A percentile compares a stretch with the other conserved stretches of the same genome.
These are phyloP conservation scores for Lepidium didymum DNA, from an alignment of 345 rosid species.

Conservation along the genomic window DNA sequence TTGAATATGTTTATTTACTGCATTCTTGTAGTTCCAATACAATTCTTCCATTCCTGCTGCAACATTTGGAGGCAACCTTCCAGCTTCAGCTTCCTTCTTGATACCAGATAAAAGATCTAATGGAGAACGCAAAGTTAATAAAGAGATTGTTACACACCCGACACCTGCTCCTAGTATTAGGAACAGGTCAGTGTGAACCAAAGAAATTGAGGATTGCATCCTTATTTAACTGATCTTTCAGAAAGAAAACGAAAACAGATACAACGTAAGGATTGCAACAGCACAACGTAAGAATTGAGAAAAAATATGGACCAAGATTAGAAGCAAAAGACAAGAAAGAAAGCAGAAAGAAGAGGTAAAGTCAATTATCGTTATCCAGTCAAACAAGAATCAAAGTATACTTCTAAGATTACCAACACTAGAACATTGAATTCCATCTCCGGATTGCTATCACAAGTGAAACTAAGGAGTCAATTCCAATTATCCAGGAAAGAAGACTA, in stretches of 20 bases:
- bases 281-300: not conserved
- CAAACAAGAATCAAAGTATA: conserved; percentile 1
- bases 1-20: conserved; percentile 52
- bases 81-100: conserved; percentile 60
- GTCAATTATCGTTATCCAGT: conserved; percentile 9
- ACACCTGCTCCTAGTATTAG: not conserved
- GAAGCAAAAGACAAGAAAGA: not conserved
- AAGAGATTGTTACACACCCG: not conserved
- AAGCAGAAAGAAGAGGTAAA: not conserved
- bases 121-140: not conserved
- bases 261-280: not conserved
- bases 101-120: conserved; percentile 73
- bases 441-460: not conserved
- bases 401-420: not conserved
- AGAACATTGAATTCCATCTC: not conserved
- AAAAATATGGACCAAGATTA: not conserved
- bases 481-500: not conserved
- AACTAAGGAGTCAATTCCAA: not conserved
- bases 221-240: not conserved
- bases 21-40: conserved; percentile 79
- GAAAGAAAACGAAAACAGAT: not conserved
- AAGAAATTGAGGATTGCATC: not conserved
- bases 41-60: conserved; percentile 82
- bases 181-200: not conserved
- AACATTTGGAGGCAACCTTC: conserved; percentile 65